Conservation (phyloP, 2,329 filamentous ascomycete genomes). For the Pseudogymnoascus sp. region DNA sequence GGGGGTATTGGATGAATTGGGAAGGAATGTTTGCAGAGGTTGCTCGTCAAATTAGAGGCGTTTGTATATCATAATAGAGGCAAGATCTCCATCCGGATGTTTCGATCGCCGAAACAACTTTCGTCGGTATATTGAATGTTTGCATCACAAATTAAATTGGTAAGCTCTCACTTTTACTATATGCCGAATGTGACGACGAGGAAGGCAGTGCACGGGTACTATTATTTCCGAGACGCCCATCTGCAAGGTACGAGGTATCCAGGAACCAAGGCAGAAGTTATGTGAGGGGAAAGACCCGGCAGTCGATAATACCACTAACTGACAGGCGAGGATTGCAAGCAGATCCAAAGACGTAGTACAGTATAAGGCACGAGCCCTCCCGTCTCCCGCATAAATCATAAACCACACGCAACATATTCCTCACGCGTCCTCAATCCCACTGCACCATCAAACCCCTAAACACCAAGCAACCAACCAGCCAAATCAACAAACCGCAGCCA, state of each 20-base stretch:
- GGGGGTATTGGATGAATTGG: background rate
- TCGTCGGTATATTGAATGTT: background rate
- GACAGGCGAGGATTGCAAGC: background rate
- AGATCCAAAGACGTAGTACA: background rate
- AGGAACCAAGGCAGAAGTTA: background rate
- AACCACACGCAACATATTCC: background rate
- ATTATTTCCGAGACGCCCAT: background rate
- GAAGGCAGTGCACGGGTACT: background rate
- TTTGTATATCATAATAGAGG: background rate
- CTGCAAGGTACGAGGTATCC: background rate
- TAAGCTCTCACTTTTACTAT: background rate
- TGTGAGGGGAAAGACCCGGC: background rate
- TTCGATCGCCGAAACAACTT: background rate
- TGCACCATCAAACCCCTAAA: background rate
- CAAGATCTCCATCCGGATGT: background rate
- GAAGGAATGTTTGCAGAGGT: background rate
- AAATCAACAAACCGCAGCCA: background rate
- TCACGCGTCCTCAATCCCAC: background rate
- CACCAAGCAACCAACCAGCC: background rate
- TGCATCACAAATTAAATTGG: background rate
- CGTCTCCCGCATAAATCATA: background rate
- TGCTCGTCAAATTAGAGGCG: background rate
- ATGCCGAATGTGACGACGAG: background rate
- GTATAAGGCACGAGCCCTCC: constrained; percentile 1
- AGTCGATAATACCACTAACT: background rate